These are phyloP conservation scores for Plasmodium adleri DNA, from an alignment of 169 alveolate genomes.

Conservation along the genomic window DNA sequence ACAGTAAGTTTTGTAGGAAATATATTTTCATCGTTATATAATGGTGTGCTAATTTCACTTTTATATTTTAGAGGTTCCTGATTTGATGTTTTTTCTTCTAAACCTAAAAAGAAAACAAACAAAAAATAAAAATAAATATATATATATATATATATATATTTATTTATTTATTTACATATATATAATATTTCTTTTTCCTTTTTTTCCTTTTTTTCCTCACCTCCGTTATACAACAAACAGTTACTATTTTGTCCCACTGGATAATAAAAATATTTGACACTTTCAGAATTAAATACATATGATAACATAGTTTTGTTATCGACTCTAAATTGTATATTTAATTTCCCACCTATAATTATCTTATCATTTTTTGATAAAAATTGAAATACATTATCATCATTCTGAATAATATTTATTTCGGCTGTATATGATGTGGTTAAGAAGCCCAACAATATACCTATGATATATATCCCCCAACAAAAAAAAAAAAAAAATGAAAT, in stretches of 20 bases:
- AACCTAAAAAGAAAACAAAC: slow-evolving; percentile 9
- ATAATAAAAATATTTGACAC: slow-evolving; percentile 75
- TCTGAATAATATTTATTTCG: slow-evolving; percentile 43
- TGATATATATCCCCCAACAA: not conserved
- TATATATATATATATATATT: not conserved
- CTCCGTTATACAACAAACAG: slow-evolving; percentile 78
- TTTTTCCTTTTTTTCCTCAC: slow-evolving; percentile 34
- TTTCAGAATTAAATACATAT: slow-evolving; percentile 67
- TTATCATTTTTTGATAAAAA: slow-evolving; percentile 31
- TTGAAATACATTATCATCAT: slow-evolving; percentile 74
- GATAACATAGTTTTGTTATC: slow-evolving; percentile 80
- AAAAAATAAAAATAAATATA: not conserved
- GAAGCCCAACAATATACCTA: slow-evolving; percentile 66
- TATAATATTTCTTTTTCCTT: slow-evolving; percentile 10
- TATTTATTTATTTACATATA: slow-evolving; percentile 5
- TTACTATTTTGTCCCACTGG: slow-evolving; percentile 79
- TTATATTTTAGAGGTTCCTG: slow-evolving; percentile 26
- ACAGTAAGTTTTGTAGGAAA: slow-evolving; percentile 60
- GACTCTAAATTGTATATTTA: slow-evolving; percentile 59
- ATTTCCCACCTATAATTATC: slow-evolving; percentile 80
- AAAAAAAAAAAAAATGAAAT: not conserved
- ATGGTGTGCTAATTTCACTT: slow-evolving; percentile 62
- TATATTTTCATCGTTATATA: slow-evolving; percentile 21
- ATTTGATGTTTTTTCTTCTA: slow-evolving; percentile 30
- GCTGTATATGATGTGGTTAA: slow-evolving; percentile 71